Evolutionary conservation across 2,329 filamentous ascomycete genomes (phyloP).

Genomic region (Elsinoe batatas): DNA sequence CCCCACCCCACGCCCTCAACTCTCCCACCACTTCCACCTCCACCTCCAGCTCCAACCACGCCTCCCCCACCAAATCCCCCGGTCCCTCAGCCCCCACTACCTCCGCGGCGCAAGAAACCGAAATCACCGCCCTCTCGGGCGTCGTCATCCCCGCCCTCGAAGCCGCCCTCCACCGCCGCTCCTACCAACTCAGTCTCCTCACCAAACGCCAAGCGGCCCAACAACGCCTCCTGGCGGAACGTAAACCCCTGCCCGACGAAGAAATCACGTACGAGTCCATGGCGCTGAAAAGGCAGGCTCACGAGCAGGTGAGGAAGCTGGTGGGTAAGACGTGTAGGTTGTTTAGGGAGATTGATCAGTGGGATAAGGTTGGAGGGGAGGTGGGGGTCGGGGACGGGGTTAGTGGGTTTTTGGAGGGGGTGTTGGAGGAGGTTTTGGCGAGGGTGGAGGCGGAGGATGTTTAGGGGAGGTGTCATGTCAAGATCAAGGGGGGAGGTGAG

Average conservation of each 20-base stretch:
- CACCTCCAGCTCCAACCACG: background rate
- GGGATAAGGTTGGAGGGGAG: conserved; percentile 66
- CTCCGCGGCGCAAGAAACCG: conserved; percentile 30
- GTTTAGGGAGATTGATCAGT: conserved; percentile 83
- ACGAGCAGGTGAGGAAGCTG: conserved; percentile 71
- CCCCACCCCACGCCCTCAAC: background rate
- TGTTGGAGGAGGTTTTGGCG: conserved; percentile 88
- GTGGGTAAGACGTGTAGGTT: conserved; percentile 74
- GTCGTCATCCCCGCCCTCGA: conserved; percentile 91
- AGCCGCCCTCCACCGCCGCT: conserved; percentile 74
- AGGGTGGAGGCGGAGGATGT: conserved; percentile 81
- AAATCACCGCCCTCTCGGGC: conserved; percentile 77
- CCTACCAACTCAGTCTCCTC: conserved; percentile 48
- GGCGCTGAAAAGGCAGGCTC: conserved; percentile 48
- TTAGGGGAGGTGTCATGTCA: conserved; percentile 30
- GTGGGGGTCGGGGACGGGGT: conserved; percentile 93
- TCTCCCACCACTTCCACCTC: conserved; percentile 9
- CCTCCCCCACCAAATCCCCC: background rate
- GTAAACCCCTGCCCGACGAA: background rate
- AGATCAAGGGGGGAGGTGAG: conserved; percentile 34
- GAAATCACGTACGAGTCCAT: conserved; percentile 25
- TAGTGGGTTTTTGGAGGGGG: conserved; percentile 76
- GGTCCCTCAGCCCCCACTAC: background rate
- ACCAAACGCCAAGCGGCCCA: conserved; percentile 30
- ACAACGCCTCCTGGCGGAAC: conserved; percentile 29